These are phyloP conservation scores for Cyathus striatus DNA, from an alignment of 768 basidiomycete genomes.

Conservation along the genomic window DNA sequence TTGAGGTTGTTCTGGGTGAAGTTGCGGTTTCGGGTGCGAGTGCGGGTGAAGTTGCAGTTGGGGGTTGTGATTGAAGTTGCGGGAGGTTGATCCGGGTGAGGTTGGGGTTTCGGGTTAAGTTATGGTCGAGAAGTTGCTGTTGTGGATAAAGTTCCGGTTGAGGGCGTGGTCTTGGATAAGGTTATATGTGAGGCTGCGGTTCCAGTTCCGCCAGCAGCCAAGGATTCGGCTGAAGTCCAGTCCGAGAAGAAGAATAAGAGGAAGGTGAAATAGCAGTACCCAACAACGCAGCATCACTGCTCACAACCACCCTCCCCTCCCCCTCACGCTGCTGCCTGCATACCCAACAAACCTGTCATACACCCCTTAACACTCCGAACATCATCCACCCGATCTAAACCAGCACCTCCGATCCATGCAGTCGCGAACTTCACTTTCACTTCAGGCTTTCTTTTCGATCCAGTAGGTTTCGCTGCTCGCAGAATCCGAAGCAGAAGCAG, in stretches of 20 bases:
- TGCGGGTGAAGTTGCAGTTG: too few relatives aligned
- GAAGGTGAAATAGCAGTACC: slow-evolving; percentile 7
- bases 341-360: slow-evolving; percentile 7
- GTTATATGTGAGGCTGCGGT: too few relatives aligned
- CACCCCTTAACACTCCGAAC: slow-evolving; percentile 10
- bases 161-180: too few relatives aligned
- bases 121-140: too few relatives aligned
- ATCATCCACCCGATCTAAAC: slow-evolving; percentile 16
- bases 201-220: too few relatives aligned
- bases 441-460: slow-evolving; percentile 1
- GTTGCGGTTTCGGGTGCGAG: too few relatives aligned
- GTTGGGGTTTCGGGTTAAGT: too few relatives aligned
- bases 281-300: slow-evolving; percentile 17
- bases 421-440: slow-evolving; percentile 10
- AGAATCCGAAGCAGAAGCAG: slow-evolving; percentile 1
- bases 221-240: background rate
- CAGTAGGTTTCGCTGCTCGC: background rate
- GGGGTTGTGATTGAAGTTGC: too few relatives aligned
- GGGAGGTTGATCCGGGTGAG: too few relatives aligned
- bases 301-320: slow-evolving; percentile 16
- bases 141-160: too few relatives aligned
- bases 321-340: slow-evolving; percentile 10
- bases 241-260: too few relatives aligned
- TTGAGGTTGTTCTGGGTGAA: too few relatives aligned
- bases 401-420: slow-evolving; percentile 21